Base-by-base conservation (phyloP, 2,329 filamentous ascomycete species). In the Chaetomium strumarium region DNA sequence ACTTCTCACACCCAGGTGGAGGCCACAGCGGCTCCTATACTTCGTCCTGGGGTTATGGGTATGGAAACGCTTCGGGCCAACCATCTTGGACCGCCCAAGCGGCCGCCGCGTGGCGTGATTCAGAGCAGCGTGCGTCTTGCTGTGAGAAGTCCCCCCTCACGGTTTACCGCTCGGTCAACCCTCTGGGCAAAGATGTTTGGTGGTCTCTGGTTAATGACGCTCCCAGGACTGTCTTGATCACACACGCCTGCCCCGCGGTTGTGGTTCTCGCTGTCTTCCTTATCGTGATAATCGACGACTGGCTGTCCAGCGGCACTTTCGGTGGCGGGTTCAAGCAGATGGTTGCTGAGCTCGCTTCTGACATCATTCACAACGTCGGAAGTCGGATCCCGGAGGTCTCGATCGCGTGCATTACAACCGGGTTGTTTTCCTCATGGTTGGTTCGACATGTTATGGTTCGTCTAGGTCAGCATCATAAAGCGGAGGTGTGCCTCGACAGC, bases 401-500 rank as follows among this genome's bases (percentile, higher is more conserved):
- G 2, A 20, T 49, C 8, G 46, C 40, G 10, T 58, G 49, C 29
- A 44, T 56, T 10, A 39, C 17, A 1, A 38, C 38, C 3, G 55
- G 58, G 7, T 36, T 58, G 17, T n/a, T 46, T 9, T 44, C 17
- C 20, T 47, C 44, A 33, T 56, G 58, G 53, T 10, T 55, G 8
- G 38, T 56, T 9, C 38, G 37, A 16, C 52, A 55, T 40, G 45
- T 49, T 8, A 29, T 17, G 46, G 17, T 41, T 24, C 37, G 45
- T 16, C 13, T 49, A 46, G 34, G 10, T 9, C 24, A 43, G 16
- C 45, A 40, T 8, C 5, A 10, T 10, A 16, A 34, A 5, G 19
- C 16, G 5, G n/a, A 19, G 42, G 42, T 44, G 19, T 44, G 29
- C 13, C 14, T n/a, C 7, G 13, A 8, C 12, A 24, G 4, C 24